phyloP scores from a whole-genome alignment of 805 yeast genomes.

The Candida orba region DNA sequence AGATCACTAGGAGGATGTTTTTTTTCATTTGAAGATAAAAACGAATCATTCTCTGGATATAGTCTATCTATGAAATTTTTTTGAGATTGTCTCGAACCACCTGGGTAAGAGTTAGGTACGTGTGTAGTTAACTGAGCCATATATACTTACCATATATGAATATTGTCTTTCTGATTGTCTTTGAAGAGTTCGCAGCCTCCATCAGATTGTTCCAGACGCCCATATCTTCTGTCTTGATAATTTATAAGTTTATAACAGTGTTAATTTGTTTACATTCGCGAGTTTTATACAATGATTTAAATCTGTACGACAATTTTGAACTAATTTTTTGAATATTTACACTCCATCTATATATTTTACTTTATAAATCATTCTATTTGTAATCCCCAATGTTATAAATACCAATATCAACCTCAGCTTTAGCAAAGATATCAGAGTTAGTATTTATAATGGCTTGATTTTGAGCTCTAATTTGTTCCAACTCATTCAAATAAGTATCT shows the following conservation, averaged over 20 bases:
- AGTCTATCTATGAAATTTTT: slow-evolving; percentile 9
- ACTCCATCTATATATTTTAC: too few species aligned
- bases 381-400: slow-evolving; percentile 54
- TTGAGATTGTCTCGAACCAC: slow-evolving; percentile 14
- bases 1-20: slow-evolving; percentile 10
- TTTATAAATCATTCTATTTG: slow-evolving; percentile 10
- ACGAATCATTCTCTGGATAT: not conserved
- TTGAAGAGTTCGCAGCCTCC: slow-evolving; percentile 1
- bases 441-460: slow-evolving; percentile 54
- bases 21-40: slow-evolving; percentile 1
- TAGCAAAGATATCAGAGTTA: slow-evolving; percentile 49
- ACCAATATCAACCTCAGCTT: slow-evolving; percentile 71
- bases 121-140: too few species aligned
- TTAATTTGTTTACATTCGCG: not conserved
- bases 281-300: too few species aligned
- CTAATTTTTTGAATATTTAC: too few species aligned
- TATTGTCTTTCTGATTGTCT: slow-evolving; percentile 1
- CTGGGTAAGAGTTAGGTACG: not conserved
- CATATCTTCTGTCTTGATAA: too few species aligned
- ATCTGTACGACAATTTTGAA: too few species aligned
- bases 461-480: slow-evolving; percentile 76
- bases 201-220: slow-evolving; percentile 10
- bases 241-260: too few species aligned
- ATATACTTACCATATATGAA: slow-evolving; percentile 8
- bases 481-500: slow-evolving; percentile 69